Evolutionary conservation across 176 grass and related monocot genomes (phyloP), one percentile per base, ranked within the genome.

Genomic region (Oryza brachyantha): DNA sequence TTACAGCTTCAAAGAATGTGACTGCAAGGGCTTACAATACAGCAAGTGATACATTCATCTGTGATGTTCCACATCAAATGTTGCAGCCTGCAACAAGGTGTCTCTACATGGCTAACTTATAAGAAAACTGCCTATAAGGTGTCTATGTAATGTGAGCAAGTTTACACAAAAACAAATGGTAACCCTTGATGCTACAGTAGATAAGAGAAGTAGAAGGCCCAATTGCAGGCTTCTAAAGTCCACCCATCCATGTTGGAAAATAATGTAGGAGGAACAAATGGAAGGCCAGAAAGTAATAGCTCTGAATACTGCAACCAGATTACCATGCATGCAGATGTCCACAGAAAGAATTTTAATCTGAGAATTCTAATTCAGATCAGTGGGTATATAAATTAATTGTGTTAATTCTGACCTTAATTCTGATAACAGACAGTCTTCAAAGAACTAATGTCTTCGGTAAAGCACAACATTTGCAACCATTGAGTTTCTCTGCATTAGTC

Each of bases 61-160:
- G 24, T 62, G 11, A 62, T 63, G 67, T 36, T 25, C 54, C 66
- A 32, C 37, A 25, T 27, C 2, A 34, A 5, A 0, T 26, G 28
- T 81, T 43, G 14, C 45, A 71, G 28, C 10, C 63, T 77, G 65
- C 22, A 77, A 46, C 10, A 84, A 84, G 27, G 24, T 40, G 29
- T 61, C 29, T 62, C 41, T 84, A 27, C n/a, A 72, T 60, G 68
- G 16, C 7, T 73, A 72, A 43, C 36, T 72, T 57, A 12, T 50
- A 78, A 79, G 46, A 74, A 82, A 85, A 81, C 61, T 42, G 38
- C 60, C 59, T 14, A 21, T 68, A 28, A 42, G 55, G 64, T 26
- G 61, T 64, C 50, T 19, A 14, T 8, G 41, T 54, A 64, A 61
- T 42, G 66, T 36, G 45, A 70, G 46, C 34, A 75, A 68, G 12